Evolutionary conservation across 495 filamentous ascomycete species (phyloP).

Genomic region (Xylaria castorea): DNA sequence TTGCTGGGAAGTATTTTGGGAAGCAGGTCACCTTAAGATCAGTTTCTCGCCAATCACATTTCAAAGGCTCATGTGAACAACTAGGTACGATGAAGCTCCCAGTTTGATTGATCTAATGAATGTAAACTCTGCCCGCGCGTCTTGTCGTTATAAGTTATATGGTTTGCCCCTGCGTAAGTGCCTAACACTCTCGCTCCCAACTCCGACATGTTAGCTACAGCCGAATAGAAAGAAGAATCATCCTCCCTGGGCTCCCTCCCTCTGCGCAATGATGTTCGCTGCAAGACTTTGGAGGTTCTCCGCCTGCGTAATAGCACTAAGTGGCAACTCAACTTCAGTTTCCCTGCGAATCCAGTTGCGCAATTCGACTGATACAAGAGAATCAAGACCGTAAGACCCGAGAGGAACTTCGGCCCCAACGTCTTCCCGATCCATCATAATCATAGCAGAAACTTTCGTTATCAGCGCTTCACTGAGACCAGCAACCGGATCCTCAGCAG

Average conservation of each 20-base stretch:
- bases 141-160: not conserved
- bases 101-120: not conserved
- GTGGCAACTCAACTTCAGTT: constrained; percentile 40
- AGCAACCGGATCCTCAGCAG: constrained; percentile 5
- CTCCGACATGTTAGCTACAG: not conserved
- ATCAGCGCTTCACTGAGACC: constrained; percentile 2
- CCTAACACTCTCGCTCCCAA: not conserved
- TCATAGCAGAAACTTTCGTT: not conserved
- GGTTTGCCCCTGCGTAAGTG: not conserved
- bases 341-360: constrained; percentile 48
- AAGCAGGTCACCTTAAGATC: not conserved
- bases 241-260: constrained; percentile 24
- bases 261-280: constrained; percentile 29
- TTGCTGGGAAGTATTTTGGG: not conserved
- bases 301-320: constrained; percentile 4
- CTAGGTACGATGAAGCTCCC: not conserved
- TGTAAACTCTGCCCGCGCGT: not conserved
- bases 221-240: constrained; percentile 6
- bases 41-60: not conserved
- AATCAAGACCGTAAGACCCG: constrained; percentile 47
- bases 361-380: constrained; percentile 48
- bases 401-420: constrained; percentile 46
- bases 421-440: constrained; percentile 32
- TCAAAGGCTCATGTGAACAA: not conserved
- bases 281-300: constrained; percentile 8